These are phyloP conservation scores for Peronospora destructor DNA, from an alignment of 352 stramenopile species.

Conservation along the genomic window DNA sequence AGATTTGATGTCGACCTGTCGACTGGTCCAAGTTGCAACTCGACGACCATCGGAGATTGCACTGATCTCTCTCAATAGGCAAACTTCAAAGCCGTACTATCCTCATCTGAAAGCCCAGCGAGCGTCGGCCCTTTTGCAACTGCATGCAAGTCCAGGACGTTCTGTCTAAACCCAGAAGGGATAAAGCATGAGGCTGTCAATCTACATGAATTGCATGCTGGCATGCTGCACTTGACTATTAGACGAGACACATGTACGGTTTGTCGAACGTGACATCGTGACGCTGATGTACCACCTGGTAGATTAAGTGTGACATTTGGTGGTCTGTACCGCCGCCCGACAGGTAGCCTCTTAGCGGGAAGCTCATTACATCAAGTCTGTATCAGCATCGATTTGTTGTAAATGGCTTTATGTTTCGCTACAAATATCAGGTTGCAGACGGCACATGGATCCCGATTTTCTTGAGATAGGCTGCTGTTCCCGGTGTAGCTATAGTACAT, in stretches of 20 bases:
- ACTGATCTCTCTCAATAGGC: too few species aligned
- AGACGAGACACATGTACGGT: background rate
- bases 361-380: slow-evolving; percentile 3
- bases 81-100: too few species aligned
- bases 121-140: too few species aligned
- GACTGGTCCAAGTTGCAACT: too few species aligned
- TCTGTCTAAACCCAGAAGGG: background rate
- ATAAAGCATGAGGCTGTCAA: background rate
- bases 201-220: slow-evolving; percentile 1
- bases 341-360: slow-evolving; percentile 3
- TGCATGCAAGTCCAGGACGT: background rate
- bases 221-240: background rate
- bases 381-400: slow-evolving; percentile 5
- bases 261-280: slow-evolving; percentile 8
- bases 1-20: too few species aligned
- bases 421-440: slow-evolving; percentile 16
- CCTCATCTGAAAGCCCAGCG: background rate
- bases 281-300: slow-evolving; percentile 10
- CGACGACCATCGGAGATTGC: too few species aligned
- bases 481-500: slow-evolving; percentile 28
- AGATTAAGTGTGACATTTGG: slow-evolving; percentile 8
- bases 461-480: slow-evolving; percentile 32
- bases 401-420: background rate
- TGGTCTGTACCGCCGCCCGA: slow-evolving; percentile 3
- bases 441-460: slow-evolving; percentile 41